Base-by-base conservation (phyloP, 441 rosid genomes). In the Croton setiger region DNA sequence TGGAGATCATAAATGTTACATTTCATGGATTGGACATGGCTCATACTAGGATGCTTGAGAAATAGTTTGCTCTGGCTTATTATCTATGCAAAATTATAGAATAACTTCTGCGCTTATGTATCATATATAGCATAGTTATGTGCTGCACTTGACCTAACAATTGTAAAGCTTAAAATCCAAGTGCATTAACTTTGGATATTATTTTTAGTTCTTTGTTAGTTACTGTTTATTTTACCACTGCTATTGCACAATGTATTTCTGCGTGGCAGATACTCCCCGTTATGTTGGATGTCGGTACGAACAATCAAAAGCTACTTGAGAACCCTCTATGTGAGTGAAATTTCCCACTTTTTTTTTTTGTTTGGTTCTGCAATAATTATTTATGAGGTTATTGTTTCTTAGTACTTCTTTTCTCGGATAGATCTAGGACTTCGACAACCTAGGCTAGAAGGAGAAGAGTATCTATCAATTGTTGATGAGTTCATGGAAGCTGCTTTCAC, bases 221-320 rank as follows among this genome's bases (percentile, higher is more conserved):
- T 39, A 23, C 20, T 60, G n/a, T 33, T 56, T n/a, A 53, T 60
- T 12, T 54, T 66, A 8, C 60, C 39, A 56, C 74, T 64, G 49
- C 45, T 59, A 54, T 73, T 41, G 62, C 68, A 74, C 35, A 61
- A 71, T 39, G 52, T 31, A 44, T 57, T 11, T 69, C 55, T 63
- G 54, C 71, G 55, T 66, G 71, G 51, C 82, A 95, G 99, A 82
- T 92, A 77, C 90, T 95, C 65, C 99, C 99, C 3, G 82, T 95
- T 72, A 95, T 95, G 98, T 78, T 95, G 52, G 99, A 95, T 74
- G 96, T 95, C 59, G 99, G 97, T 14, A 95, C 99, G 27, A 95
- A 90, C 82, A 95, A 95, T 76, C 87, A 90, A 73, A 90, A 82
- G 82, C 88, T 95, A 64, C 93, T 95, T 33, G 84, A 90, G 78